Conservation (phyloP, 2,329 filamentous ascomycete genomes). For the Colletotrichum liaoningense region DNA sequence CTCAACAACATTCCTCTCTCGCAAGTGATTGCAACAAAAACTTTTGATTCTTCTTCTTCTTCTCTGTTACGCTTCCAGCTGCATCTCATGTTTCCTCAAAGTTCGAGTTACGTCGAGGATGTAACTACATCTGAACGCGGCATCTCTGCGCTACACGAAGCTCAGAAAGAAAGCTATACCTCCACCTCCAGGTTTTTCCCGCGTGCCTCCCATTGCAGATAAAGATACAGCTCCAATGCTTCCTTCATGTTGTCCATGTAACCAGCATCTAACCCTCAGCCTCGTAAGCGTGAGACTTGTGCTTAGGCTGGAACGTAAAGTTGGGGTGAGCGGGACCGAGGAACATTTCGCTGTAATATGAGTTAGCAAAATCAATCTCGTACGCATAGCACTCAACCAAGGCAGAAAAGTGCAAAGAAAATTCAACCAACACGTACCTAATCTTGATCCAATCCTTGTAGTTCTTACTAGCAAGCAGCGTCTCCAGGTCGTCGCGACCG, state of each 20-base stretch:
- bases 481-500: constrained; percentile 92
- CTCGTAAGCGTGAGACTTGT: constrained; percentile 94
- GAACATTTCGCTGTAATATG: constrained; percentile 86
- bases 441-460: constrained; percentile 99
- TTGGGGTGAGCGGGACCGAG: constrained; percentile 88
- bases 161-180: not conserved
- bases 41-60: not conserved
- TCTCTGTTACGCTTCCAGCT: not conserved
- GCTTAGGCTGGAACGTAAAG: constrained; percentile 96
- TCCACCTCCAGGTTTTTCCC: not conserved
- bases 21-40: not conserved
- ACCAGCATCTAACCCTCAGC: constrained; percentile 69
- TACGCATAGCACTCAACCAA: not conserved
- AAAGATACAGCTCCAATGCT: not conserved
- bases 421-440: constrained; percentile 69
- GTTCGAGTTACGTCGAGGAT: not conserved
- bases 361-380: constrained; percentile 23
- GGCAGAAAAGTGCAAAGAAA: not conserved
- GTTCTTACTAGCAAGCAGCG: constrained; percentile 88
- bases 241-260: not conserved
- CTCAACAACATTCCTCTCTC: not conserved
- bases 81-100: not conserved
- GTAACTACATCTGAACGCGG: not conserved
- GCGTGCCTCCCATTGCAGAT: not conserved
- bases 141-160: not conserved